These are phyloP conservation scores for Lachancea kluyveri DNA, from an alignment of 805 yeast genomes.

Conservation along the genomic window DNA sequence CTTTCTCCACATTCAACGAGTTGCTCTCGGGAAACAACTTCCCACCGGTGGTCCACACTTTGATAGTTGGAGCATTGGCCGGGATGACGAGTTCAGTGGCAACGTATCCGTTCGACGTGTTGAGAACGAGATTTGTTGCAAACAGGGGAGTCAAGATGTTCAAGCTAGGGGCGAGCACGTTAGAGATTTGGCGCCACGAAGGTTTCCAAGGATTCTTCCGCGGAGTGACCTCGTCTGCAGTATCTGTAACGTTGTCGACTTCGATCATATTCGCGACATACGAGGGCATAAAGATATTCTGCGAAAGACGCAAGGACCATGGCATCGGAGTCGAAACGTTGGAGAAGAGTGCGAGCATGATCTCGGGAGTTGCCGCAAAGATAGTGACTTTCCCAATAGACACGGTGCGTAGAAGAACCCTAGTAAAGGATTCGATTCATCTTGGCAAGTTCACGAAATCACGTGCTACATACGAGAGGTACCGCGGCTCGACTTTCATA, in stretches of 20 bases:
- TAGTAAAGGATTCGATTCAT: constrained; percentile 38
- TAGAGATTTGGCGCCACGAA: constrained; percentile 32
- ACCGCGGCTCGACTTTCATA: constrained; percentile 21
- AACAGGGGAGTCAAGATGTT: constrained; percentile 32
- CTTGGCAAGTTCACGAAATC: constrained; percentile 17
- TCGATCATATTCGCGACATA: constrained; percentile 73
- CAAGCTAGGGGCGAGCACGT: constrained; percentile 23
- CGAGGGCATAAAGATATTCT: constrained; percentile 36
- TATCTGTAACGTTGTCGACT: constrained; percentile 62
- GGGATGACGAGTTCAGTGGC: constrained; percentile 66
- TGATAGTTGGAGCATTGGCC: constrained; percentile 66
- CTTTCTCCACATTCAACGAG: constrained; percentile 53
- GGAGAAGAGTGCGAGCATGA: constrained; percentile 59
- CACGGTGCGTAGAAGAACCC: constrained; percentile 70
- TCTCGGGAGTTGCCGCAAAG: constrained; percentile 75
- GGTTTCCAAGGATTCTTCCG: constrained; percentile 44
- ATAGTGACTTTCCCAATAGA: constrained; percentile 79
- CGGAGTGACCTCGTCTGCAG: constrained; percentile 45
- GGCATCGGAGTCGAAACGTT: constrained; percentile 14
- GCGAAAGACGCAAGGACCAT: constrained; percentile 31
- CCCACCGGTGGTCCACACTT: constrained; percentile 29
- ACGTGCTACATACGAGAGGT: constrained; percentile 15
- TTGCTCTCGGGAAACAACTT: constrained; percentile 20
- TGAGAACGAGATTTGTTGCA: constrained; percentile 82
- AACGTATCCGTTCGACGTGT: constrained; percentile 88